Conservation (phyloP, 805 yeast species). For the Candida tammaniensis region DNA sequence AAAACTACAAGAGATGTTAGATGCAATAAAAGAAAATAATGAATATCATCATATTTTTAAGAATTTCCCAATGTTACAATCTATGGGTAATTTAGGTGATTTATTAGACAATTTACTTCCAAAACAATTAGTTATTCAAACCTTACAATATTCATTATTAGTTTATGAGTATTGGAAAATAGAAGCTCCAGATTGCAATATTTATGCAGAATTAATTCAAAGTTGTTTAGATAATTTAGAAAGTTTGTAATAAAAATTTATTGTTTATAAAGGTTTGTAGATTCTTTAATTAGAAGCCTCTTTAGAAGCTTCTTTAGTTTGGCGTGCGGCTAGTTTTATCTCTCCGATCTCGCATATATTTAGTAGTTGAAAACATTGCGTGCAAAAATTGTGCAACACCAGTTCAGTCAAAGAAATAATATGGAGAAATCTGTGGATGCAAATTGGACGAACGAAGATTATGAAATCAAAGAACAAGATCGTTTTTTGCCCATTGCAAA, state of each 20-base stretch:
- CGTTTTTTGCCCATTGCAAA: constrained; percentile 44
- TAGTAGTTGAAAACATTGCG: too few species aligned
- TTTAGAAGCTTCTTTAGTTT: too few species aligned
- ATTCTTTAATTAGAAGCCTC: too few species aligned
- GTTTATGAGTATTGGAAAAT: constrained; percentile 35
- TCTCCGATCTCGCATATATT: constrained; percentile 21
- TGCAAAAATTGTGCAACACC: constrained; percentile 3
- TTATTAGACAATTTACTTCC: constrained; percentile 14
- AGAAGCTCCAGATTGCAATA: constrained; percentile 30
- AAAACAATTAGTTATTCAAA: constrained; percentile 13
- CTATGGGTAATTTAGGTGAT: constrained; percentile 9
- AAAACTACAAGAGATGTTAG: constrained; percentile 24
- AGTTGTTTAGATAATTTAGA: constrained; percentile 18
- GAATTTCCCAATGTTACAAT: constrained; percentile 5
- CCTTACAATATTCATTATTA: constrained; percentile 27
- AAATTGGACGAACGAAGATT: constrained; percentile 22
- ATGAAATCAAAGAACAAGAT: constrained; percentile 45
- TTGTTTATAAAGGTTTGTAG: constrained; percentile 4
- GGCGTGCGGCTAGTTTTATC: too few species aligned
- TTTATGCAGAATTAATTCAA: constrained; percentile 25
- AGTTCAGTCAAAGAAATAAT: neutral
- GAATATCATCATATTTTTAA: constrained; percentile 10
- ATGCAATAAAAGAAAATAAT: constrained; percentile 1
- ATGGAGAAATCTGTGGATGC: constrained; percentile 12
- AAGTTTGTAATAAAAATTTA: neutral